These are phyloP conservation scores for Senecio squalidus DNA, from an alignment of 140 eudicot species.

Conservation along the genomic window DNA sequence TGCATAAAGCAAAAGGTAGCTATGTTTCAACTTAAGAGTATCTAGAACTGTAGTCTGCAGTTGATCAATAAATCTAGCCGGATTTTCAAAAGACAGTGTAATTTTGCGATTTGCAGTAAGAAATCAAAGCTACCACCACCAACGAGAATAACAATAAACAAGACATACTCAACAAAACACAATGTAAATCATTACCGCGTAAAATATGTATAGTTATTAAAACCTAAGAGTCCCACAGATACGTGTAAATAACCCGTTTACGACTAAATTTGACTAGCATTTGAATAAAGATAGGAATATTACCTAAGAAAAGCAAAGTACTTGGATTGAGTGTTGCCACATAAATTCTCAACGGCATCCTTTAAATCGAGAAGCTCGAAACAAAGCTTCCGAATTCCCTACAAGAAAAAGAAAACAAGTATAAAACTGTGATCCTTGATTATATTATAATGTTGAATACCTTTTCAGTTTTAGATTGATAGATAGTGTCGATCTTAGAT, in stretches of 20 bases:
- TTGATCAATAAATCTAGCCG: neutral
- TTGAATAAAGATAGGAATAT: constrained; percentile 3
- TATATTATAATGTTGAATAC: too few species aligned
- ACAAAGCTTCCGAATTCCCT: constrained; percentile 95
- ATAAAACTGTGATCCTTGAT: neutral
- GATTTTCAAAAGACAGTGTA: neutral
- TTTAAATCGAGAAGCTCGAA: constrained; percentile 96
- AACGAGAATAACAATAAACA: too few species aligned
- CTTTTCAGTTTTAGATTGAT: constrained; percentile 90
- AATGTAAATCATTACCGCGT: too few species aligned
- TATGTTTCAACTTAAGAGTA: neutral
- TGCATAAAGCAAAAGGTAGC: neutral
- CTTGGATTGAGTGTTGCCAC: constrained; percentile 83
- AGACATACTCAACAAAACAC: too few species aligned
- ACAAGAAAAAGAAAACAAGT: constrained; percentile 6
- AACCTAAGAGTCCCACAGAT: neutral
- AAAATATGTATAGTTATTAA: too few species aligned
- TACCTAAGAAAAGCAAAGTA: constrained; percentile 88
- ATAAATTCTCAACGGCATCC: constrained; percentile 92
- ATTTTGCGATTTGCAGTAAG: too few species aligned
- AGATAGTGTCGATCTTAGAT: constrained; percentile 84
- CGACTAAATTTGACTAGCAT: neutral
- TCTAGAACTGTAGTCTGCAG: neutral
- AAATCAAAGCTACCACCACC: too few species aligned
- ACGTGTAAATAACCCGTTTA: neutral